phyloP scores from a whole-genome alignment of 495 filamentous ascomycete genomes.

The Trichoderma orchidacearum region DNA sequence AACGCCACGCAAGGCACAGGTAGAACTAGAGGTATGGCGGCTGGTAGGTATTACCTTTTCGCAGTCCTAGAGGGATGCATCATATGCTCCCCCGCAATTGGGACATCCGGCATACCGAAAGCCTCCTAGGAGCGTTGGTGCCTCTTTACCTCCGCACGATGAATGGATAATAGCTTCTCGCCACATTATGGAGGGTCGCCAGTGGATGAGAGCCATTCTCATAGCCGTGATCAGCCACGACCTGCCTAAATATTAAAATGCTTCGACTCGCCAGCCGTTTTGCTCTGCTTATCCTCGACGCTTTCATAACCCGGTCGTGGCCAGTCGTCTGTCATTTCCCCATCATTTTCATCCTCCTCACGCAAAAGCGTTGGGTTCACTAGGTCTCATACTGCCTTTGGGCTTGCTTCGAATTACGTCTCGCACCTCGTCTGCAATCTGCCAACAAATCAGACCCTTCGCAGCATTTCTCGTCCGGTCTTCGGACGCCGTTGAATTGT shows the following conservation, averaged over 20 bases:
- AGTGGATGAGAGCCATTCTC: background rate
- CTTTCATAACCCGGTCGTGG: background rate
- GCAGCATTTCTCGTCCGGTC: background rate
- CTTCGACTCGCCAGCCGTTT: background rate
- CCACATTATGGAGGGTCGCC: constrained; percentile 1
- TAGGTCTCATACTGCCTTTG: background rate
- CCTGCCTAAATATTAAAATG: background rate
- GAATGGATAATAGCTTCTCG: background rate
- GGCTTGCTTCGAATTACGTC: background rate
- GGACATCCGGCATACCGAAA: background rate
- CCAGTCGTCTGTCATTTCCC: background rate
- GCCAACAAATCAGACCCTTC: background rate
- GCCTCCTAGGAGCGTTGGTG: background rate
- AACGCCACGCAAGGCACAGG: background rate
- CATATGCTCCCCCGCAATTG: background rate
- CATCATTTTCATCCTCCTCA: background rate
- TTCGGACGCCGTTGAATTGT: background rate
- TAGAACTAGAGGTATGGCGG: background rate
- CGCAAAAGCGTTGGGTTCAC: background rate
- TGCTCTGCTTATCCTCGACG: background rate
- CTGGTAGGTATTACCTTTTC: too few species aligned
- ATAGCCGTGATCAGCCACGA: background rate
- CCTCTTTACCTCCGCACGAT: background rate
- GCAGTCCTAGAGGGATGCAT: too few species aligned
- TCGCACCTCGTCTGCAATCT: background rate